Evolutionary conservation across 2,329 filamentous ascomycete species (phyloP), one percentile per base, ranked within the genome.

Genomic region (Cadophora malorum): DNA sequence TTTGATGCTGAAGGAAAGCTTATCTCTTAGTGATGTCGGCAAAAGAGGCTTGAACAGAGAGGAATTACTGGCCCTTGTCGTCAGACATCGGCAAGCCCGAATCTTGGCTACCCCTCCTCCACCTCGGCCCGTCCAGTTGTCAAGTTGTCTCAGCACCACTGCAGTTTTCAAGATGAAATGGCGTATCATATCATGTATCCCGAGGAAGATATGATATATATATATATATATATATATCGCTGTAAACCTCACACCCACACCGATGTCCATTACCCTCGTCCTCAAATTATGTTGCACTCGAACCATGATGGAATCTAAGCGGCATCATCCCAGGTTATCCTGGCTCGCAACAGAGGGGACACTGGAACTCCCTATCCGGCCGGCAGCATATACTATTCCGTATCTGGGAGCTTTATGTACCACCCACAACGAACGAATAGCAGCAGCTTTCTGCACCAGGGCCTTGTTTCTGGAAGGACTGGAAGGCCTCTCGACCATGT

Each of bases 51-150:
- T 55, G 52, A 7, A n/a, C 6, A 19, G 25, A 33, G 28, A 28
- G 9, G 6, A 33, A 19, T 8, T 14, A 28, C 7, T 7, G 52
- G 14, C 52, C 52, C 23, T 23, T 31, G 6, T 9, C 19, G 12
- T n/a, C 52, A 55, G 25, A n/a, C 28, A 33, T 55, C 52, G 52
- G 52, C 52, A 55, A 53, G 52, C 52, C 52, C 52, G 52, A 55
- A 33, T 33, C 52, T 55, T 55, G 52, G 52, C 52, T 55, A 55
- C 52, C 52, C 52, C 52, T 55, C 33, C 31, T 38, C 33, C 31
- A 58, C 31, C 55, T 58, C 55, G 55, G 55, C 33, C 31, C 6
- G n/a, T n/a, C 14, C 4, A 23, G n/a, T 38, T 38, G 3, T 56
- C 14, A 31, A 23, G 33, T 58, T 38, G 16, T 8, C 55, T 58